phyloP scores from a whole-genome alignment of 768 basidiomycete genomes.

The Mycena capillaripes region DNA sequence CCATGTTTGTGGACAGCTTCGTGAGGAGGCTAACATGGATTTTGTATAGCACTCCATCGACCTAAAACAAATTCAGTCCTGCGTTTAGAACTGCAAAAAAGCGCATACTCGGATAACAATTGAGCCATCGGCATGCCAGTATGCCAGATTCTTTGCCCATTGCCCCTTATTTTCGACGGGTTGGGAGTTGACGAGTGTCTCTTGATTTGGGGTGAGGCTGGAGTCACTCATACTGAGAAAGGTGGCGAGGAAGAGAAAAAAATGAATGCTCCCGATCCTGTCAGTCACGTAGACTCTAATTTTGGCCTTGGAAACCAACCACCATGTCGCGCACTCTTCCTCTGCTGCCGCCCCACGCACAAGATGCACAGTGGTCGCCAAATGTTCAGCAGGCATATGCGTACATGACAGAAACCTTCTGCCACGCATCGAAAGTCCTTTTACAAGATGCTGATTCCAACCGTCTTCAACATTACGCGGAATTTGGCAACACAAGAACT shows the following conservation, averaged over 20 bases:
- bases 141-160: neutral
- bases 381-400: conserved; percentile 6
- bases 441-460: neutral
- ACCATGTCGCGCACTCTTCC: neutral
- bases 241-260: too few species aligned
- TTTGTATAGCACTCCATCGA: neutral
- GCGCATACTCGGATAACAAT: neutral
- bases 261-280: neutral
- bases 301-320: neutral
- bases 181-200: too few species aligned
- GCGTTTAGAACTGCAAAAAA: too few species aligned
- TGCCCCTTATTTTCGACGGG: neutral
- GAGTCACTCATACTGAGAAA: too few species aligned
- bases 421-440: neutral
- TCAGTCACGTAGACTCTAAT: neutral
- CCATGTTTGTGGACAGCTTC: neutral
- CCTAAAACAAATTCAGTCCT: neutral
- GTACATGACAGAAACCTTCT: neutral
- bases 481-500: neutral
- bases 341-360: neutral
- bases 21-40: neutral
- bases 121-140: neutral
- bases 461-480: neutral
- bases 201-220: neutral
- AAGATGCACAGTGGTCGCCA: conserved; percentile 11